Base-by-base conservation (phyloP, 352 stramenopile genomes). In the Pythium utonaiense region DNA sequence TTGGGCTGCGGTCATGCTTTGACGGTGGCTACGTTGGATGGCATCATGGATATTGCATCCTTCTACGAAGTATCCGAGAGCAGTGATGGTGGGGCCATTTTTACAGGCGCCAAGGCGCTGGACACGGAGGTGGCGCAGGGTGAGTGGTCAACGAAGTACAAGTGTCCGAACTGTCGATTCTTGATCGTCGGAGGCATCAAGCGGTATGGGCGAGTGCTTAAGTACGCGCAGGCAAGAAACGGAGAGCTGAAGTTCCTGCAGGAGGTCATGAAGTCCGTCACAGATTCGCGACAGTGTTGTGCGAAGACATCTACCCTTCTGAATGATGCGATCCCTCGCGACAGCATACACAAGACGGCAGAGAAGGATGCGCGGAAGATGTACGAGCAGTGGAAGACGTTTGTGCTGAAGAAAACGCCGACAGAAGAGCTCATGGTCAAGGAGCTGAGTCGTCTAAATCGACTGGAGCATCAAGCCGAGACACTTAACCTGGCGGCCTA, bases 21-120 rank as follows among this genome's bases (percentile, higher is more conserved):
- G 19, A 86, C 80, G 19, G 79, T 80, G 50, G 65, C 71, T 41
- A 92, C 77, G 40, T 56, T 96, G n/a, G 87, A 96, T 67, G 87
- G 83, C 0, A 69, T 70, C 19, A 60, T 96, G 19, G 64, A 65
- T 0, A 53, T 84, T 41, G 52, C n/a, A 12, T 47, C 27, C 1
- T 76, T 70, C 25, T 83, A 78, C 54, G 61, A 69, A 14, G 57
- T 16, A 3, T 60, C 75, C 14, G 34, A 1, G 8, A 48, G 17
- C 17, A 34, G 45, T 52, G 10, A 54, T 14, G 40, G 40, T 14
- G 40, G 3, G 40, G 40, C 25, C 40, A 12, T 19, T 22, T 45
- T 25, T 54, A 54, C 17, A 2, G 14, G 17, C 9, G 42, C 53
- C 3, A 36, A 38, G 55, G 33, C 44, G 17, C 47, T 63, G 16